Evolutionary conservation across 2,329 filamentous ascomycete genomes (phyloP).

Genomic region (Aureobasidium sp.): DNA sequence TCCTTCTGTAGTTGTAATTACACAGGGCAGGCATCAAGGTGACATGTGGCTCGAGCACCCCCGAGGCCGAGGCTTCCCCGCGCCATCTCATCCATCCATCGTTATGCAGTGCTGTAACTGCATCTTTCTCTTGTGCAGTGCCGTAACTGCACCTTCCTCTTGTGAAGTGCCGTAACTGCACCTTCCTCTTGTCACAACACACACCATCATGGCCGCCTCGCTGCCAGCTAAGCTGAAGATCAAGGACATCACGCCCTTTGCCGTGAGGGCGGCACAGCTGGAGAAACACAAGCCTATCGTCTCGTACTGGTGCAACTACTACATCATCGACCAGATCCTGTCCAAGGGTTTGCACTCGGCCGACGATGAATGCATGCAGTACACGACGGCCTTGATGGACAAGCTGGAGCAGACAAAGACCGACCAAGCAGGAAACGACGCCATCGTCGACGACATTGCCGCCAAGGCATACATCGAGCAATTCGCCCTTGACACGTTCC

Average conservation of each 20-base stretch:
- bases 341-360: slow-evolving; percentile 68
- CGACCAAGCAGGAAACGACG: slow-evolving; percentile 69
- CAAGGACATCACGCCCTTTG: slow-evolving; percentile 71
- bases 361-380: slow-evolving; percentile 71
- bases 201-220: slow-evolving; percentile 57
- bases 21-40: not conserved
- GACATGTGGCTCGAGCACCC: slow-evolving; percentile 15
- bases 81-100: not conserved
- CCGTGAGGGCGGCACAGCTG: slow-evolving; percentile 75
- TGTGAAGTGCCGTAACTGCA: not conserved
- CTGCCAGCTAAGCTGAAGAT: slow-evolving; percentile 65
- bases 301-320: slow-evolving; percentile 93
- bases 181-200: not conserved
- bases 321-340: slow-evolving; percentile 88
- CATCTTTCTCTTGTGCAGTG: not conserved
- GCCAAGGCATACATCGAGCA: slow-evolving; percentile 91
- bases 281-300: slow-evolving; percentile 79
- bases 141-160: not conserved
- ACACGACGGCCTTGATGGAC: slow-evolving; percentile 81
- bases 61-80: slow-evolving; percentile 10
- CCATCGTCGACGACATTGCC: slow-evolving; percentile 75
- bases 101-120: not conserved
- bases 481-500: slow-evolving; percentile 83
- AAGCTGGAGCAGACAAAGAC: slow-evolving; percentile 77
- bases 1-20: slow-evolving; percentile 16